Evolutionary conservation across 208 protist species (phyloP).

Genomic region (Crithidia fasciculata): DNA sequence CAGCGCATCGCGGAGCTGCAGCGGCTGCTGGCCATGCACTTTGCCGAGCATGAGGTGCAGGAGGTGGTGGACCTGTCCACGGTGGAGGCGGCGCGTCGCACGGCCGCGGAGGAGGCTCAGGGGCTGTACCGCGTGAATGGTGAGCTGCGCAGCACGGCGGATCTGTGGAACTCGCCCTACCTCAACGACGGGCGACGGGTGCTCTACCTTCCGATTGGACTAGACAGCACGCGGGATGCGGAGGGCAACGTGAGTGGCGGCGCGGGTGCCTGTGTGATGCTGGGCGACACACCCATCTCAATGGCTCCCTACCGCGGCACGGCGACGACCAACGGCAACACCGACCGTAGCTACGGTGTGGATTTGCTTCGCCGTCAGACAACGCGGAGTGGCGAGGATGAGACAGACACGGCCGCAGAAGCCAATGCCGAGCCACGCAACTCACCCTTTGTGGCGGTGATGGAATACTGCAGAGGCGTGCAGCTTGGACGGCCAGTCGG

Average conservation of each 20-base stretch:
- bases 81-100: slow-evolving; percentile 1
- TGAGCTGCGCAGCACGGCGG: not conserved
- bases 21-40: slow-evolving; percentile 29
- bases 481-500: slow-evolving; percentile 62
- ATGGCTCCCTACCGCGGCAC: slow-evolving; percentile 10
- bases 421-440: not conserved
- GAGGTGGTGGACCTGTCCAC: not conserved
- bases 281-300: slow-evolving; percentile 24
- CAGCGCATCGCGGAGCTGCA: slow-evolving; percentile 45
- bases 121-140: slow-evolving; percentile 19
- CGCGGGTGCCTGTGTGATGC: slow-evolving; percentile 12
- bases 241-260: slow-evolving; percentile 18
- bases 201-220: slow-evolving; percentile 26
- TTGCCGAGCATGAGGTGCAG: slow-evolving; percentile 4
- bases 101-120: slow-evolving; percentile 1
- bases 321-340: not conserved
- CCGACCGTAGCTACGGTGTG: not conserved
- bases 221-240: slow-evolving; percentile 5
- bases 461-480: slow-evolving; percentile 75
- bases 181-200: slow-evolving; percentile 21
- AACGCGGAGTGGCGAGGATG: not conserved
- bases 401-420: not conserved
- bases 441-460: slow-evolving; percentile 55
- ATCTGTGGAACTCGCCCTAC: slow-evolving; percentile 36
- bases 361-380: too few relatives aligned